These are phyloP conservation scores for Sporisorium graminicola DNA, from an alignment of 1,284 basidiomycete genomes.

Conservation along the genomic window DNA sequence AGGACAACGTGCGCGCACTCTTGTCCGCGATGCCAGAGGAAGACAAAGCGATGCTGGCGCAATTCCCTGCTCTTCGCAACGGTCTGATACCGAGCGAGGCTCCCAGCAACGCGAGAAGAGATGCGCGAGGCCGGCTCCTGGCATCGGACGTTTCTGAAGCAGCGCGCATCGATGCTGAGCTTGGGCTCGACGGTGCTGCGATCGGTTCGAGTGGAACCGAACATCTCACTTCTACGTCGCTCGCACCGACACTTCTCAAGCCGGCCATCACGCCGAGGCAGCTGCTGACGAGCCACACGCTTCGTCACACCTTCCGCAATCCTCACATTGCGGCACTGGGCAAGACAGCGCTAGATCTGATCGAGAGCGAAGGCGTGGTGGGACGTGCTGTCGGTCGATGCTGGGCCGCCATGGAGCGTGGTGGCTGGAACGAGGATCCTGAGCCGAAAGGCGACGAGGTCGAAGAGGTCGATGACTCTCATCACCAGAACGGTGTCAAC, in stretches of 20 bases:
- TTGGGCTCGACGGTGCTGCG: conserved; percentile 35
- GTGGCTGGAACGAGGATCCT: conserved; percentile 50
- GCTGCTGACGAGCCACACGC: conserved; percentile 63
- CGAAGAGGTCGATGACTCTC: conserved; percentile 6
- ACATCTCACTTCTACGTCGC: conserved; percentile 56
- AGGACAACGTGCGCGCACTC: conserved; percentile 58
- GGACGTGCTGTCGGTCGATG: conserved; percentile 62
- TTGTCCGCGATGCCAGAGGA: conserved; percentile 50
- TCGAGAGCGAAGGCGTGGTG: conserved; percentile 66
- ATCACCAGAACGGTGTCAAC: conserved; percentile 13
- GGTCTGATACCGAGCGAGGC: conserved; percentile 36
- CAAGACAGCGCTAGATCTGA: conserved; percentile 67
- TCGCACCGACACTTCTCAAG: conserved; percentile 66
- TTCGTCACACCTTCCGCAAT: conserved; percentile 67
- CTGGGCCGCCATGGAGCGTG: conserved; percentile 64
- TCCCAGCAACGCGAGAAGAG: conserved; percentile 20
- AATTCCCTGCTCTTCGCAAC: conserved; percentile 38
- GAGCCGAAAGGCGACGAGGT: conserved; percentile 36
- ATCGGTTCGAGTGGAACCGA: conserved; percentile 23
- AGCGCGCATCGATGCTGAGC: conserved; percentile 48
- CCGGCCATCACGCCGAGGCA: conserved; percentile 62
- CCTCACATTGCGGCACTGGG: conserved; percentile 66
- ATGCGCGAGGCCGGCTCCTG: conserved; percentile 34
- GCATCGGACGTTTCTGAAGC: conserved; percentile 47
- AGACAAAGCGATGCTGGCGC: conserved; percentile 44